These are phyloP conservation scores for Aurifilum marmelostoma DNA, from an alignment of 2,329 filamentous ascomycete genomes.

Conservation along the genomic window DNA sequence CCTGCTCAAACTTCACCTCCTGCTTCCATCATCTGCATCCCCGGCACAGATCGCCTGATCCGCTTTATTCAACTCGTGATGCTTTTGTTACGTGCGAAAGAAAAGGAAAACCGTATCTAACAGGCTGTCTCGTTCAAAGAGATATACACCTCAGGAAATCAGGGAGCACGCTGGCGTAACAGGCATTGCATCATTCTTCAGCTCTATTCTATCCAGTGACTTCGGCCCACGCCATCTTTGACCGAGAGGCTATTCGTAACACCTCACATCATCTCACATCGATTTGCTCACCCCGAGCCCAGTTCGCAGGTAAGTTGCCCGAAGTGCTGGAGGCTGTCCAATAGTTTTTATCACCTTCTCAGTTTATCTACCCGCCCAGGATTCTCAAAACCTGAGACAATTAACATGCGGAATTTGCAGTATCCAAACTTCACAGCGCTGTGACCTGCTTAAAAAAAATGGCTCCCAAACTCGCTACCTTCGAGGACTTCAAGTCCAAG, in stretches of 20 bases:
- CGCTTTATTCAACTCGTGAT: neutral
- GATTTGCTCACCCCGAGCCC: too few species aligned
- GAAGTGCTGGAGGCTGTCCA: too few species aligned
- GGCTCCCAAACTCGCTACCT: neutral
- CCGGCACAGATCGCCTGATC: neutral
- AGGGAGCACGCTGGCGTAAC: neutral
- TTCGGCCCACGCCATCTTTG: too few species aligned
- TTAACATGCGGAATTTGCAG: too few species aligned
- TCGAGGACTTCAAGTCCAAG: neutral
- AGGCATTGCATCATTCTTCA: neutral
- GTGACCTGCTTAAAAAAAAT: neutral
- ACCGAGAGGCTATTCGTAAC: too few species aligned
- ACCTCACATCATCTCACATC: too few species aligned
- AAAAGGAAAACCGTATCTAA: neutral
- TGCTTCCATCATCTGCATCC: neutral
- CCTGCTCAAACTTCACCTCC: neutral
- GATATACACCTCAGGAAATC: neutral
- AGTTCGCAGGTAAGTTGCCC: too few species aligned
- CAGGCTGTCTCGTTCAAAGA: neutral
- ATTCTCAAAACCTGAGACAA: too few species aligned
- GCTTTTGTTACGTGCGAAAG: neutral
- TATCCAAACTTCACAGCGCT: neutral
- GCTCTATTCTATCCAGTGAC: too few species aligned
- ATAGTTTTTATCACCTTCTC: too few species aligned
- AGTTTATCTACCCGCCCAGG: too few species aligned